These are phyloP conservation scores for Lipomyces chichibuensis DNA, from an alignment of 805 yeast genomes.

Conservation along the genomic window DNA sequence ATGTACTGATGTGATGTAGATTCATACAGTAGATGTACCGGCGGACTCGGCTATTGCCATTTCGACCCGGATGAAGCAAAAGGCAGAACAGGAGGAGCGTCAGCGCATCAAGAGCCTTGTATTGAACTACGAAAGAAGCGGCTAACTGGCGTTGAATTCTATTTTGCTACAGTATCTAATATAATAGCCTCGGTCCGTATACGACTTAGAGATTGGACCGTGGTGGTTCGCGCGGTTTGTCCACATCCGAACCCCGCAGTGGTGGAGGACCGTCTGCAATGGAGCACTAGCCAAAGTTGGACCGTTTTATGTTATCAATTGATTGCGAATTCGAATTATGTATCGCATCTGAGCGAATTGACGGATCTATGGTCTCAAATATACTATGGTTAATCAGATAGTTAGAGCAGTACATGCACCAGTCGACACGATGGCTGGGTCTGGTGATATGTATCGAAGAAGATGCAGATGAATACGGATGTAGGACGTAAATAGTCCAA, in stretches of 20 bases:
- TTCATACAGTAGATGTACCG: slow-evolving; percentile 34
- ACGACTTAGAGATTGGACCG: background rate
- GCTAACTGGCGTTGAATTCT: background rate
- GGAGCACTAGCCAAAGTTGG: no score
- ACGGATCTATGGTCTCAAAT: no score
- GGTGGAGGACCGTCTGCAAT: no score
- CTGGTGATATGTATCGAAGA: background rate
- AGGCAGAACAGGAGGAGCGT: slow-evolving; percentile 34
- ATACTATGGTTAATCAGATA: no score
- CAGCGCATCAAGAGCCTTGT: slow-evolving; percentile 35
- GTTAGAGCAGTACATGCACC: background rate
- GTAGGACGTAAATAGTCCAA: background rate
- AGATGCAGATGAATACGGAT: background rate
- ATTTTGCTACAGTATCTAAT: background rate
- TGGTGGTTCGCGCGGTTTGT: no score
- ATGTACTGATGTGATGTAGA: slow-evolving; percentile 7
- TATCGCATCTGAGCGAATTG: no score
- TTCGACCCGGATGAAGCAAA: slow-evolving; percentile 34
- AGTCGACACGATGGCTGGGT: background rate
- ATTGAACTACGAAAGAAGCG: slow-evolving; percentile 31
- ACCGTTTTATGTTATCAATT: no score
- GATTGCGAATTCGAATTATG: no score
- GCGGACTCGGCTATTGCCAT: slow-evolving; percentile 36
- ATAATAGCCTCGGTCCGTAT: background rate
- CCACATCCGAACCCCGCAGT: no score